phyloP scores from a whole-genome alignment of 78 protist species.

The Bodo saltans region DNA sequence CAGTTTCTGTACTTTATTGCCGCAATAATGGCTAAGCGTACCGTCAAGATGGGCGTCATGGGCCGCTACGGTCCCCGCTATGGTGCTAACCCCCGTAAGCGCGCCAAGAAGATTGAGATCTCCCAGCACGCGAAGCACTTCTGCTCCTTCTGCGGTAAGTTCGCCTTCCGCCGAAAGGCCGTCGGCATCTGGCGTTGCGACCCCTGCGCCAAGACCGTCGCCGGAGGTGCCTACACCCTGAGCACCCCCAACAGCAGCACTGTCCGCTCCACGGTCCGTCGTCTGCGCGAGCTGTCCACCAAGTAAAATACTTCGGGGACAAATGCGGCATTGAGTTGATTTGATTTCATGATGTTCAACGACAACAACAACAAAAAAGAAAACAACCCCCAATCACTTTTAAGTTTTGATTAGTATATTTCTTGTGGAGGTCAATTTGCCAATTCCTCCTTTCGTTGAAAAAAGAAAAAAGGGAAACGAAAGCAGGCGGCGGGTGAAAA shows the following conservation, averaged over 20 bases:
- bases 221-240: conserved; percentile 95
- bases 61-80: conserved; percentile 99
- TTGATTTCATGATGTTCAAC: neutral
- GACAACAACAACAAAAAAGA: too few relatives aligned
- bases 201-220: conserved; percentile 74
- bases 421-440: neutral
- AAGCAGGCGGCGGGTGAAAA: neutral
- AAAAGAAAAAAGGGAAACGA: neutral
- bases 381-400: neutral
- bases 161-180: conserved; percentile 76
- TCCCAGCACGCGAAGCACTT: conserved; percentile 86
- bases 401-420: neutral
- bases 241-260: conserved; percentile 87
- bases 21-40: conserved; percentile 85
- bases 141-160: conserved; percentile 91
- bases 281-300: conserved; percentile 77
- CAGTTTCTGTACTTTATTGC: neutral
- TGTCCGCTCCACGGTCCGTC: conserved; percentile 87
- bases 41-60: conserved; percentile 94
- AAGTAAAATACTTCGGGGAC: neutral
- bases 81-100: conserved; percentile 95
- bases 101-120: conserved; percentile 88
- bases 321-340: too few relatives aligned
- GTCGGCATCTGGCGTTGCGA: conserved; percentile 98
- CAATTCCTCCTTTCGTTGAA: neutral